Base-by-base conservation (phyloP, 768 basidiomycete genomes). In the Harrya chromipes region DNA sequence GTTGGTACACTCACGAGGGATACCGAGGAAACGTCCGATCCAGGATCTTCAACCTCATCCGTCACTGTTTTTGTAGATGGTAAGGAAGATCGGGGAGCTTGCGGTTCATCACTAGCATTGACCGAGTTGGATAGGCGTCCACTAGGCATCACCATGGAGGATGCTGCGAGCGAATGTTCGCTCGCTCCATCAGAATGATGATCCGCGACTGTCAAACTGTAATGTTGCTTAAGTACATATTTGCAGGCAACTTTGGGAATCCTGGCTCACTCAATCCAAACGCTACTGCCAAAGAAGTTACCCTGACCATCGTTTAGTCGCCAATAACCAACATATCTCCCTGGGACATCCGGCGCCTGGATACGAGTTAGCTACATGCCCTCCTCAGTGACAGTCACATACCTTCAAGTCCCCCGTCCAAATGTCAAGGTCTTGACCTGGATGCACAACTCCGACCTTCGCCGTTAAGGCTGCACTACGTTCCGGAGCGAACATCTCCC, bases 201-300 rank as follows among this genome's bases (percentile, higher is more conserved):
- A 59, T 87, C 84, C 13, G 72, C 73, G n/a, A 90, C 87, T 46
- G 75, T 79, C 63, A 90, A 83, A 50, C 87, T 89, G 48, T 10
- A 24, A 43, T 39, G 52, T 43, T 34, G 23, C 6, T 3, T 62
- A 7, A 50, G 43, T 24, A 37, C 36, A 40, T 17, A 35, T 24
- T 53, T 10, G 17, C 29, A 12, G 12, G 39, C 4, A n/a, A 35
- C n/a, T 19, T 47, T 16, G n/a, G 37, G 21, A 50, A n/a, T n/a
- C n/a, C n/a, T 3, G 13, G 72, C 85, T 66, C 51, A 89, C 89
- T 90, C 87, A 21, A 87, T 80, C 87, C 89, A 90, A 17, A 92
- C 74, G 49, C 78, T 84, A 29, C 46, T 84, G 72, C 21, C 90
- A 58, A 93, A 93, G 39, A 80, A 62, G 36, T 73, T 74, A 2